These are phyloP conservation scores for Lachancea sp. DNA, from an alignment of 805 yeast species.

Conservation along the genomic window DNA sequence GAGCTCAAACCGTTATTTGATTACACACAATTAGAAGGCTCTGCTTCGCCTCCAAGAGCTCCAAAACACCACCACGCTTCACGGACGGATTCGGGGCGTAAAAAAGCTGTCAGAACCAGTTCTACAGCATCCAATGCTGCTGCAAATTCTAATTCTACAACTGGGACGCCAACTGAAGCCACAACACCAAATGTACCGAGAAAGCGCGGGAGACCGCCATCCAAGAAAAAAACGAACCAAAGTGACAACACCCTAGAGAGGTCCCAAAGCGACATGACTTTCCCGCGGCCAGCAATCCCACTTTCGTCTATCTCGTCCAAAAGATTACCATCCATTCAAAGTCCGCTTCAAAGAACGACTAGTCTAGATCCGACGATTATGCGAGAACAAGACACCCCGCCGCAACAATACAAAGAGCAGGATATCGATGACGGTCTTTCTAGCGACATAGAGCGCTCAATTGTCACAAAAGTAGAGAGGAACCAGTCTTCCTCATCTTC, in stretches of 20 bases:
- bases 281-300: constrained; percentile 25
- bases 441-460: constrained; percentile 31
- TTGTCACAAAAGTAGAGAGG: constrained; percentile 2
- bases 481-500: constrained; percentile 27
- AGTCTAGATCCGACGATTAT: constrained; percentile 9
- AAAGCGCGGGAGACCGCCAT: constrained; percentile 33
- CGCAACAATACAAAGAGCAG: constrained; percentile 25
- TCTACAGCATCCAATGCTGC: no score
- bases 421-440: constrained; percentile 34
- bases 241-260: constrained; percentile 18
- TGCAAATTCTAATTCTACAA: neutral
- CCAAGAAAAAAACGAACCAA: constrained; percentile 19
- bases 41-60: constrained; percentile 49
- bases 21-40: constrained; percentile 46
- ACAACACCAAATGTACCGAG: constrained; percentile 18
- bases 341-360: constrained; percentile 10
- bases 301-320: constrained; percentile 20
- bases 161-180: constrained; percentile 12
- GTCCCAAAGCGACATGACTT: constrained; percentile 27
- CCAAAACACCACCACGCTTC: constrained; percentile 66
- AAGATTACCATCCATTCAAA: constrained; percentile 19
- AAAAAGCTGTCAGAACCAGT: constrained; percentile 23
- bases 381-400: constrained; percentile 6
- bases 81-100: constrained; percentile 34
- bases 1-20: constrained; percentile 61